Evolutionary conservation across 768 basidiomycete species (phyloP), one percentile per base, ranked within the genome.

Genomic region (Leccinellum rugosiceps): DNA sequence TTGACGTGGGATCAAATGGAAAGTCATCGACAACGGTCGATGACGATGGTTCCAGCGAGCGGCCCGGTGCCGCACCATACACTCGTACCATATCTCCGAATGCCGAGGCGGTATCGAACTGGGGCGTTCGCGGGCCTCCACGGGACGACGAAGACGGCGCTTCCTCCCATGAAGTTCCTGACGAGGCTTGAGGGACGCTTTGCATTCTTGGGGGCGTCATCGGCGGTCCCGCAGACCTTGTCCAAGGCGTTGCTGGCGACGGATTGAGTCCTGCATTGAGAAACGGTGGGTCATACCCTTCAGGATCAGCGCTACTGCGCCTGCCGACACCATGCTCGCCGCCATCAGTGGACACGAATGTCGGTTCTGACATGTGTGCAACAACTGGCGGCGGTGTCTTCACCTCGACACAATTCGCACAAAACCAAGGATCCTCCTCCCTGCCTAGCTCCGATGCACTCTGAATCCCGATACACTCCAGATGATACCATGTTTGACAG

Each of bases 401-500:
- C 72, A 30, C 72, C 59, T 61, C 81, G 67, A 63, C 91, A 84
- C 57, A 76, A 74, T 52, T 75, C 69, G 71, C 90, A 88, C 71
- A 72, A 70, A 80, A 93, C 90, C 91, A 94, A 1, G 83, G 83
- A 63, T 91, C 89, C 63, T 91, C 88, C 65, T 90, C 88, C 50
- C 72, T 80, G 7, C 89, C 91, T 15, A 92, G 76, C 52, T 90
- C 84, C 11, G 78, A 72, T 32, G 83, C 78, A 62, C 77, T 79
- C 52, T 72, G 74, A 63, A 93, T 87, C 52, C 89, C 90, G 35
- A 93, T 85, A 70, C 91, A 94, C 45, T 82, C 74, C 31, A 91
- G 77, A 71, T 94, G 91, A 67, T 88, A 92, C 91, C 91, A 94
- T 15, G 77, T 85, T 67, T 83, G 77, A 69, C 91, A 94, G 4